Base-by-base conservation (phyloP, 345 rosid species). In the Syzygium aromaticum region DNA sequence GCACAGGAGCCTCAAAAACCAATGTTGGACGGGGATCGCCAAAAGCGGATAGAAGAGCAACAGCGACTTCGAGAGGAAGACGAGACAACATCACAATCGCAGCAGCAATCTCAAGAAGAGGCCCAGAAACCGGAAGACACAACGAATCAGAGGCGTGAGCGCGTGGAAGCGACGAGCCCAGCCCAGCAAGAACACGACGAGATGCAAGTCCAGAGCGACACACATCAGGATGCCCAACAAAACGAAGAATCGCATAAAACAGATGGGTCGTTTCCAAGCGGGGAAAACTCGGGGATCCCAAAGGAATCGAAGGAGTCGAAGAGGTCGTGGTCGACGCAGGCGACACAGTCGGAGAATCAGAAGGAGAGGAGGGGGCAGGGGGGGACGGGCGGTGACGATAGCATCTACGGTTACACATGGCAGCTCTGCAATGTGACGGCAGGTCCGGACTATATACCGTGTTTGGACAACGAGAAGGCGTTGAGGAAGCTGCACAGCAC, bases 381-480 rank as follows among this genome's bases (percentile, higher is more conserved):
- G 4, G 94, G 89, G 77, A 85, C 92, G 7, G 88, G 89, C 10
- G 87, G 86, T 21, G 84, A 78, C 51, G 91, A 87, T 63, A 88
- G 73, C 89, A 86, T 67, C 51, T 54, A 83, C 19, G 96, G 94
- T 38, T 87, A 92, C n/a, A 84, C 89, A 13, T 98, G 99, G 99
- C 92, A 73, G 73, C 90, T 96, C n/a, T 98, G 99, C 56, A 96
- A 98, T 56, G 92, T 87, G 46, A 96, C 98, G 5, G 90, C 97
- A 6, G 98, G 98, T 78, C 40, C 94, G 87, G 99, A 98, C 91
- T 98, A 94, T 85, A 98, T 98, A 84, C 99, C 99, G 27, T 98
- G 99, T 88, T 88, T 98, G 92, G 99, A 98, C 88, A 98, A 98
- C 51, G 94, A 93, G 92, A 91, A 92, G 91, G 98, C 98, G 13